phyloP scores from a whole-genome alignment of 2,329 filamentous ascomycete species.

The Periconia sp. region DNA sequence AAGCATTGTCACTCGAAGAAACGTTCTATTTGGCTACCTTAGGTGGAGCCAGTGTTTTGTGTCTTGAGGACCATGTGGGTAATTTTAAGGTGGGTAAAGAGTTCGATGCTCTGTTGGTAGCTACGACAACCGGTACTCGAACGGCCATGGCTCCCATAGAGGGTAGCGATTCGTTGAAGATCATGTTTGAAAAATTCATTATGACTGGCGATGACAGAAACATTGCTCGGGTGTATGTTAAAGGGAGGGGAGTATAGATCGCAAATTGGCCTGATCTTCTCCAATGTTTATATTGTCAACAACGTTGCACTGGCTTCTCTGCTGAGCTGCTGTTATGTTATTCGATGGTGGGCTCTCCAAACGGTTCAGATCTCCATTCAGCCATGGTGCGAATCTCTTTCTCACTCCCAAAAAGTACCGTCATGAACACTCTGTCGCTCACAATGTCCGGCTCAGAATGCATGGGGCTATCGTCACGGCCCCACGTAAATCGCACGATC shows the following conservation, averaged over 20 bases:
- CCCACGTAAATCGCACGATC: conserved; percentile 11
- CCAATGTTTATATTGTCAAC: too few relatives aligned
- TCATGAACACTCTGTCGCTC: conserved; percentile 12
- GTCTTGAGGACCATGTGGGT: conserved; percentile 57
- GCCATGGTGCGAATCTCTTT: conserved; percentile 6
- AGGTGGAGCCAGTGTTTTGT: conserved; percentile 62
- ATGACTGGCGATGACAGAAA: conserved; percentile 69
- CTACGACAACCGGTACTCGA: conserved; percentile 35
- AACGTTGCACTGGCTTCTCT: too few relatives aligned
- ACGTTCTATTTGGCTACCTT: conserved; percentile 62
- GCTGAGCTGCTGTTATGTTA: too few relatives aligned
- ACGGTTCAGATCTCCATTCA: conserved; percentile 2
- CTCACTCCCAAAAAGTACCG: conserved; percentile 11
- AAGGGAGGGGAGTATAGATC: neutral
- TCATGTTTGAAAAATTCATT: conserved; percentile 63
- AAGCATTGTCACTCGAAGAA: conserved; percentile 25
- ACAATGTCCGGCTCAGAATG: conserved; percentile 11
- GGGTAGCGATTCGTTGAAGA: conserved; percentile 49
- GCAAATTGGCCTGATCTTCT: too few relatives aligned
- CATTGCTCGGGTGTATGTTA: conserved; percentile 54
- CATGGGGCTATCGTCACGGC: conserved; percentile 11
- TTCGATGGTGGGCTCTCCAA: neutral
- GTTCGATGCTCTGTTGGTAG: conserved; percentile 61
- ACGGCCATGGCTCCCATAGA: conserved; percentile 55
- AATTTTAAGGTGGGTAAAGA: conserved; percentile 62